A percentile compares a stretch with the other conserved stretches of the same genome.
Evolutionary conservation across 345 rosid genomes (phyloP).

Genomic region (Reutealis trisperma): DNA sequence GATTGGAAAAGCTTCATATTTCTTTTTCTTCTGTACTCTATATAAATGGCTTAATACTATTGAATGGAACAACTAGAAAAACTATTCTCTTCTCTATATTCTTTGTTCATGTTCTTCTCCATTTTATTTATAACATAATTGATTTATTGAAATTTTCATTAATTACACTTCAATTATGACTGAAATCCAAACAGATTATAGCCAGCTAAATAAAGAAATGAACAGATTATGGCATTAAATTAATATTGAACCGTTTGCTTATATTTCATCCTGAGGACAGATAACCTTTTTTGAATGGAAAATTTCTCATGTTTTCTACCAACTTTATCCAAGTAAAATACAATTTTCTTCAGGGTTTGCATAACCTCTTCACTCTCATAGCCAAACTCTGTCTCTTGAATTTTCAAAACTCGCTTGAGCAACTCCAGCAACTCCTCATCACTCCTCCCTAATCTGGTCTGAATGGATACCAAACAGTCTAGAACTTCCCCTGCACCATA

Average conservation of each 20-base stretch:
- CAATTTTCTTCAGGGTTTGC: conserved; percentile 61
- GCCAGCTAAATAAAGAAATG: too few relatives aligned
- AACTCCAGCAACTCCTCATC: conserved; percentile 45
- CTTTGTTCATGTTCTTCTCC: too few relatives aligned
- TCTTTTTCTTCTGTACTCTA: too few relatives aligned
- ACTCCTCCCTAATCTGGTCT: conserved; percentile 54
- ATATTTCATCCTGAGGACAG: conserved; percentile 53
- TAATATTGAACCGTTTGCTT: conserved; percentile 44
- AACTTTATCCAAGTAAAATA: conserved; percentile 59
- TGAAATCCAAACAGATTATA: too few relatives aligned
- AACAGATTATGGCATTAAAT: conserved; percentile 2
- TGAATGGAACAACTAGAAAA: too few relatives aligned
- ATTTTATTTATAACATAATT: too few relatives aligned
- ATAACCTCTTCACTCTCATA: conserved; percentile 62
- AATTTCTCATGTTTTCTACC: conserved; percentile 72
- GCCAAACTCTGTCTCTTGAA: conserved; percentile 78
- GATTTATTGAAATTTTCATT: too few relatives aligned
- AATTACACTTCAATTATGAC: too few relatives aligned
- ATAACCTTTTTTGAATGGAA: conserved; percentile 59
- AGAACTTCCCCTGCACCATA: conserved; percentile 69
- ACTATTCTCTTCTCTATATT: too few relatives aligned
- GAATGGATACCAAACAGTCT: conserved; percentile 75
- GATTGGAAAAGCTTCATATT: too few relatives aligned
- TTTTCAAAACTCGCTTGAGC: conserved; percentile 63
- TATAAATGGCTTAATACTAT: too few relatives aligned